Percentiles rank a stretch among this genome's conserved stretches.
Conservation (phyloP, 1,284 basidiomycete species). For the Ustilago cynodontis region DNA sequence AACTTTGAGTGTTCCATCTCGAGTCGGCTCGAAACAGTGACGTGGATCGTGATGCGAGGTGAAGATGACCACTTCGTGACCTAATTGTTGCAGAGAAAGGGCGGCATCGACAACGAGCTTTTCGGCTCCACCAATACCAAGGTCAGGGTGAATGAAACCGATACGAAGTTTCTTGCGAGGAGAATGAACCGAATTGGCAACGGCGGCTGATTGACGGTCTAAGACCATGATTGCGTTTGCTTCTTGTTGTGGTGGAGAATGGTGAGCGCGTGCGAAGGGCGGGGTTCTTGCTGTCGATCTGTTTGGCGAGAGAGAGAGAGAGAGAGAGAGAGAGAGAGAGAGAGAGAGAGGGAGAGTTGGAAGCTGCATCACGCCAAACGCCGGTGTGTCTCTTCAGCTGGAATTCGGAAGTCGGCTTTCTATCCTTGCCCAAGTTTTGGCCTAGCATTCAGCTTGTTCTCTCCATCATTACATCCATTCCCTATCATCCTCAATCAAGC, state of each 20-base stretch:
- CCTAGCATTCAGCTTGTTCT: slow-evolving; percentile 17
- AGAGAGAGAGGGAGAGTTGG: no score
- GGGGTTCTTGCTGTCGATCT: neutral
- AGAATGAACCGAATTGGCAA: slow-evolving; percentile 49
- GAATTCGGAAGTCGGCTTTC: slow-evolving; percentile 21
- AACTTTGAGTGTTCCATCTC: slow-evolving; percentile 80
- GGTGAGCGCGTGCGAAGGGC: neutral
- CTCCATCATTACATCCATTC: neutral
- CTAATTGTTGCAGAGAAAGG: slow-evolving; percentile 83
- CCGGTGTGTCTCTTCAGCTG: neutral
- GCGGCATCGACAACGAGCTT: slow-evolving; percentile 96
- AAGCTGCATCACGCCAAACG: slow-evolving; percentile 20
- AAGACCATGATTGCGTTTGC: slow-evolving; percentile 19
- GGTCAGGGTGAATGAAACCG: slow-evolving; percentile 92
- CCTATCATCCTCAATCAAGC: no score
- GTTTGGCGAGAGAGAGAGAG: no score
- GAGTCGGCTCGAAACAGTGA: slow-evolving; percentile 66
- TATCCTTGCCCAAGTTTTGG: neutral
- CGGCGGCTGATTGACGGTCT: slow-evolving; percentile 46
- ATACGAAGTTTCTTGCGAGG: slow-evolving; percentile 72
- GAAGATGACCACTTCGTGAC: slow-evolving; percentile 90
- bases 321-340: no score
- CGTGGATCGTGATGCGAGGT: slow-evolving; percentile 90
- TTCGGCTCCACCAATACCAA: slow-evolving; percentile 97
- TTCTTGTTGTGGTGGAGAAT: neutral